Conservation (phyloP, 192 early-diverging fungal species). For the Backusella luteola region DNA sequence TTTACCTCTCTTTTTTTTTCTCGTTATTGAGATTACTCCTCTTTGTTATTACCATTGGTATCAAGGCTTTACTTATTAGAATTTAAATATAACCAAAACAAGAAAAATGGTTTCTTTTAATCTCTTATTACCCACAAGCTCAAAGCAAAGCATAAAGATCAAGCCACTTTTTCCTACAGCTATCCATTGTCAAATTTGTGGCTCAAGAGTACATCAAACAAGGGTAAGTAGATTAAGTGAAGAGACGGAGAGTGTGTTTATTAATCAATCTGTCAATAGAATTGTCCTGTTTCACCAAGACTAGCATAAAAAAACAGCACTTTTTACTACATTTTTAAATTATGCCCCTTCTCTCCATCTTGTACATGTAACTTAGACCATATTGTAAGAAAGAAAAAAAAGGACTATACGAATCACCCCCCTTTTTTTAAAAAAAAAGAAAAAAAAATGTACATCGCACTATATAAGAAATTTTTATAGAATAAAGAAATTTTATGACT, state of each 20-base stretch:
- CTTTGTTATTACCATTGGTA: neutral
- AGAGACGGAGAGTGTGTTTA: neutral
- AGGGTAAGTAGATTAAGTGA: slow-evolving; percentile 15
- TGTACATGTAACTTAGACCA: neutral
- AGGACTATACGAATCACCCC: neutral
- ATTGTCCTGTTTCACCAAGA: slow-evolving; percentile 29
- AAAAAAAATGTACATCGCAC: neutral
- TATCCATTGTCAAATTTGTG: slow-evolving; percentile 24
- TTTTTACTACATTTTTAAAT: neutral
- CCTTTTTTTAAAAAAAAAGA: neutral
- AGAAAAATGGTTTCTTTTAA: neutral
- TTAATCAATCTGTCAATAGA: slow-evolving; percentile 6
- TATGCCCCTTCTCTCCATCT: neutral
- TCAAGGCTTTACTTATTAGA: neutral
- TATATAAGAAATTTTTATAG: neutral
- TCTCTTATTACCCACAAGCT: neutral
- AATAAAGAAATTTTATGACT: slow-evolving; percentile 4
- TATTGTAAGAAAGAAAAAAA: neutral
- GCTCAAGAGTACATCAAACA: slow-evolving; percentile 32
- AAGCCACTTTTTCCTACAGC: neutral
- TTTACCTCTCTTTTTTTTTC: neutral
- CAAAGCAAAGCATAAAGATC: neutral
- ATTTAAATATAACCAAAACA: neutral
- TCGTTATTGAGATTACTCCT: neutral
- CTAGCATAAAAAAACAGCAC: neutral